Conservation (phyloP, 1,139 yeast genomes). For the Lodderomyces theae region DNA sequence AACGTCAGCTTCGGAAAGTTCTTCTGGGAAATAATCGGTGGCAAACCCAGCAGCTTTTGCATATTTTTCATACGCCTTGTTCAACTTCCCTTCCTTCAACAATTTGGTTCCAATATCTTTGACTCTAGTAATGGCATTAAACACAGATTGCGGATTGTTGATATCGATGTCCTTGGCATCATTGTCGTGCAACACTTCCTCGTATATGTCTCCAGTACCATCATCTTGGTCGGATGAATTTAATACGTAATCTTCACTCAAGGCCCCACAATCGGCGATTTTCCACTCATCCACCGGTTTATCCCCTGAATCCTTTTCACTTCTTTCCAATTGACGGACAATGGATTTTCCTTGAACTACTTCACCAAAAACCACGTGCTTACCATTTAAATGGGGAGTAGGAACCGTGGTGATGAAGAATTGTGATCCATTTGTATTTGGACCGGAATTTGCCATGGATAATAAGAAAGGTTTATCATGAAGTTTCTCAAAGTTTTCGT, state of each 20-base stretch:
- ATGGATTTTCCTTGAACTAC: constrained; percentile 80
- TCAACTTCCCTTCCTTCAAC: constrained; percentile 62
- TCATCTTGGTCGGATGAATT: constrained; percentile 51
- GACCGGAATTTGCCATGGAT: constrained; percentile 97
- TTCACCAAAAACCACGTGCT: constrained; percentile 95
- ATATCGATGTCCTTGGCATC: constrained; percentile 51
- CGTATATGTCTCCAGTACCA: constrained; percentile 83
- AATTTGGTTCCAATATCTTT: constrained; percentile 77
- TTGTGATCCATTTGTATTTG: constrained; percentile 93
- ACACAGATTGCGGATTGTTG: constrained; percentile 58
- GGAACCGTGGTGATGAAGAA: constrained; percentile 87
- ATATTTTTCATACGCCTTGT: constrained; percentile 64
- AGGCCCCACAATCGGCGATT: constrained; percentile 77
- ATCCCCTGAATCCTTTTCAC: constrained; percentile 61
- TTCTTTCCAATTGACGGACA: constrained; percentile 73
- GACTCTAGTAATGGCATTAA: constrained; percentile 61
- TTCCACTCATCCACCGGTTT: constrained; percentile 63
- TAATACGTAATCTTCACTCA: constrained; percentile 57
- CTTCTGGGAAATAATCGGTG: constrained; percentile 73
- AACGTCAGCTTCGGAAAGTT: constrained; percentile 54
- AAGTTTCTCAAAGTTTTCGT: constrained; percentile 73
- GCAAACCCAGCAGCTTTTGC: constrained; percentile 66
- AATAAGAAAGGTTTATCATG: constrained; percentile 85
- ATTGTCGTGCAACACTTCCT: constrained; percentile 74
- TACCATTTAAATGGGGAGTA: constrained; percentile 84